These are phyloP conservation scores for Phylloporus scabripes DNA, from an alignment of 768 basidiomycete genomes.

Conservation along the genomic window DNA sequence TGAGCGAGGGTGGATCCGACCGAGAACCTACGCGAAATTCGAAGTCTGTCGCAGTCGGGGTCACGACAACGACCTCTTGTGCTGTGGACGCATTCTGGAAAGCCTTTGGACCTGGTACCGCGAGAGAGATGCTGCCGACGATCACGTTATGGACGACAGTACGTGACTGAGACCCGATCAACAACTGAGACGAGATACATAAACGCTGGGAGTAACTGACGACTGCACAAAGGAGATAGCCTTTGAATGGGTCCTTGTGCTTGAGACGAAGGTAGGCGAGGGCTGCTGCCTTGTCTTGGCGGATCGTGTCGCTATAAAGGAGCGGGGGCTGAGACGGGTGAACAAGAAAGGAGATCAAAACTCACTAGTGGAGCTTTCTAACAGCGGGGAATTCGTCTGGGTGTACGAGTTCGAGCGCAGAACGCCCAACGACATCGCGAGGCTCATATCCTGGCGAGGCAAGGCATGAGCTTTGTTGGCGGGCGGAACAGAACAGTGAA, in stretches of 20 bases:
- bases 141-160: slow-evolving; percentile 70
- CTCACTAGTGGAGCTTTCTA: slow-evolving; percentile 65
- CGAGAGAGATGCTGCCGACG: slow-evolving; percentile 76
- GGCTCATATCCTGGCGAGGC: slow-evolving; percentile 62
- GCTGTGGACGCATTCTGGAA: slow-evolving; percentile 79
- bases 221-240: slow-evolving; percentile 68
- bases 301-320: slow-evolving; percentile 59
- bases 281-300: slow-evolving; percentile 73
- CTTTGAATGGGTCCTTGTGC: slow-evolving; percentile 75
- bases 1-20: slow-evolving; percentile 6
- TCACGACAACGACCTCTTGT: slow-evolving; percentile 72
- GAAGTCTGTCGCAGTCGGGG: slow-evolving; percentile 50
- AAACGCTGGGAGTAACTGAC: slow-evolving; percentile 39
- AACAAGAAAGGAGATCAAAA: not conserved
- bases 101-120: slow-evolving; percentile 66
- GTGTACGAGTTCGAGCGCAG: slow-evolving; percentile 73
- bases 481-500: not conserved
- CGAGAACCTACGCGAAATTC: slow-evolving; percentile 44
- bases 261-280: slow-evolving; percentile 73
- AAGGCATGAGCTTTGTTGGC: not conserved
- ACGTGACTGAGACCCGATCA: slow-evolving; percentile 37
- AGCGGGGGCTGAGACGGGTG: not conserved
- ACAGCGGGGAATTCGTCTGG: slow-evolving; percentile 70
- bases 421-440: slow-evolving; percentile 59
- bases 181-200: not conserved